Base-by-base conservation (phyloP, 352 stramenopile species). In the Phytopythium oedochilum region DNA sequence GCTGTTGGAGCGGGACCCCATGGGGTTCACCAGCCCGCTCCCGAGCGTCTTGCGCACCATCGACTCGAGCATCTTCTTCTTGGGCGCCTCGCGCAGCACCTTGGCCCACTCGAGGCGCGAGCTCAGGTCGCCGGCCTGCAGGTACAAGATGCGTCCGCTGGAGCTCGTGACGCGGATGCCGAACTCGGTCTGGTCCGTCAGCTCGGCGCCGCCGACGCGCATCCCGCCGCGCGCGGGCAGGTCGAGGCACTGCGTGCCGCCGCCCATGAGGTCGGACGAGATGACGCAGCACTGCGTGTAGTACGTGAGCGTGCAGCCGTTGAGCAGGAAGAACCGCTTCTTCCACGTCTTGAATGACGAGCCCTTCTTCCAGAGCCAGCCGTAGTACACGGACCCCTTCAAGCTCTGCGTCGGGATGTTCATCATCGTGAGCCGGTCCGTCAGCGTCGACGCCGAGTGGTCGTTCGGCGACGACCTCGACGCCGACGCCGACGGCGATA, bases 311-410 rank as follows among this genome's bases (percentile, higher is more conserved):
- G 75, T 73, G 53, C 62, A 69, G 25, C 79, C 79, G 53, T 89
- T 71, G 18, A 89, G 62, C 55, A 89, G 51, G 53, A 89, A 89
- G 51, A 88, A 89, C 43, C 79, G 79, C 66, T 88, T 86, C 61
- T 89, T 89, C 79, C 79, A 89, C 48, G 79, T 88, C 64, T 87
- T 87, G 52, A 89, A 86, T 18, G 67, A 79, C 54, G 79, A 73
- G 23, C 79, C 79, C 28, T 79, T 75, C 58, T 89, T 89, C 79
- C 79, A 89, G 35, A 89, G 76, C 79, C 79, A 89, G 26, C 79
- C 79, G 46, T 89, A 84, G 59, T 86, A 86, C 38, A 76, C 77
- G 18, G 72, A 55, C 38, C 79, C 79, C 23, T 67, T 69, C 14
- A 89, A 60, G n/a, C 73, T 63, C 63, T 85, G 78, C 55, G 63